Evolutionary conservation across 306 rosid genomes (phyloP).

Genomic region (Vigna hirtella): DNA sequence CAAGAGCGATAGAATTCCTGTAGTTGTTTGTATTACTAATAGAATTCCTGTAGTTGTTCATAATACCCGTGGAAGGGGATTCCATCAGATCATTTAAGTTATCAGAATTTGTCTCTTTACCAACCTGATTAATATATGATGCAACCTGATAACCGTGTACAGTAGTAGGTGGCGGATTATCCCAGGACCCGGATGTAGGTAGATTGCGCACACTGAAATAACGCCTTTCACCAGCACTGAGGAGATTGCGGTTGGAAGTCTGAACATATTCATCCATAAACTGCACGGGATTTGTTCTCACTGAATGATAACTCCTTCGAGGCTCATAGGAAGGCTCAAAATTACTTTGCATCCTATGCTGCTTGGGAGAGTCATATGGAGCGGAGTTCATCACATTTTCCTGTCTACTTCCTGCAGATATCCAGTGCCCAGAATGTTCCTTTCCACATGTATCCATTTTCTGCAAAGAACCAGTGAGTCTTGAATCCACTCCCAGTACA

Average conservation of each 20-base stretch:
- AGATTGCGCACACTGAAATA: slow-evolving; percentile 72
- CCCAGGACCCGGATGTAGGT: slow-evolving; percentile 67
- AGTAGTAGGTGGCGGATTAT: slow-evolving; percentile 87
- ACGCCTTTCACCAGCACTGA: slow-evolving; percentile 70
- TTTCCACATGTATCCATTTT: slow-evolving; percentile 63
- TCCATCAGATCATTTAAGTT: slow-evolving; percentile 63
- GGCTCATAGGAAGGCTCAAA: slow-evolving; percentile 61
- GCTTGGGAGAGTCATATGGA: slow-evolving; percentile 67
- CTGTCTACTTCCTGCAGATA: slow-evolving; percentile 58
- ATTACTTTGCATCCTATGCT: slow-evolving; percentile 61
- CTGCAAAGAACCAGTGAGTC: slow-evolving; percentile 49
- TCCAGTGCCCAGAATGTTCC: slow-evolving; percentile 56
- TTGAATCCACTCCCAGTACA: slow-evolving; percentile 64
- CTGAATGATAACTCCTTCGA: slow-evolving; percentile 65
- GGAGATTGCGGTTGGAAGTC: slow-evolving; percentile 52
- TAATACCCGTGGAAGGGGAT: slow-evolving; percentile 52
- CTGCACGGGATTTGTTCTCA: slow-evolving; percentile 61
- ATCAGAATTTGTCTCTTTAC: slow-evolving; percentile 60
- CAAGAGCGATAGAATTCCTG: slow-evolving; percentile 66
- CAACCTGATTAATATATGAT: slow-evolving; percentile 60
- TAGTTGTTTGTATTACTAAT: slow-evolving; percentile 63
- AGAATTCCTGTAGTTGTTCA: slow-evolving; percentile 65
- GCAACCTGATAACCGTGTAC: slow-evolving; percentile 78
- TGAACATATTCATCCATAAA: slow-evolving; percentile 62
- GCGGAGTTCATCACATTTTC: slow-evolving; percentile 54